These are phyloP conservation scores for Hemileia vastatrix DNA, from an alignment of 1,284 basidiomycete species.

Conservation along the genomic window DNA sequence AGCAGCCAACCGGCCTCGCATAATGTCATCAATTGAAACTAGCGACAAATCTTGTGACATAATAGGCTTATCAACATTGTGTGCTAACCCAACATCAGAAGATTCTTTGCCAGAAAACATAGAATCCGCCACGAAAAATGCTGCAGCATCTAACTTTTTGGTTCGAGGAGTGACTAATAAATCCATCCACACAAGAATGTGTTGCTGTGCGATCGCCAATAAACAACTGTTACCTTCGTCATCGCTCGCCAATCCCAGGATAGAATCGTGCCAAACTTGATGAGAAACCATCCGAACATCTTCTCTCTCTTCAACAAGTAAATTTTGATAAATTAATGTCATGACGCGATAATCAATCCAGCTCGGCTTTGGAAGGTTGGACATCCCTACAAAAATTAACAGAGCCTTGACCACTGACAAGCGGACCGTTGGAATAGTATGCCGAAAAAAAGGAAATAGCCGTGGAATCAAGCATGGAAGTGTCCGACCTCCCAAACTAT, in stretches of 20 bases:
- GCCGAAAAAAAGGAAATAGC: conserved; percentile 92
- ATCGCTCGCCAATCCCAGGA: conserved; percentile 52
- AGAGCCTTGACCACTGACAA: conserved; percentile 85
- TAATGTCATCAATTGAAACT: conserved; percentile 64
- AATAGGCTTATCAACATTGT: conserved; percentile 97
- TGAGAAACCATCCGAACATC: conserved; percentile 75
- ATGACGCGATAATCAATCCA: conserved; percentile 76
- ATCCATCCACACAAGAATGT: conserved; percentile 43
- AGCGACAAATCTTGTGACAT: conserved; percentile 80
- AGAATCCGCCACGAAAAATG: conserved; percentile 27
- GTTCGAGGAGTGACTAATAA: conserved; percentile 25
- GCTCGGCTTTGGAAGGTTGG: conserved; percentile 58
- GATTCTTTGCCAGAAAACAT: conserved; percentile 38
- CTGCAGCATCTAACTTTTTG: conserved; percentile 1
- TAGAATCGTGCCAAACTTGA: conserved; percentile 65
- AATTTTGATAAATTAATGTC: conserved; percentile 83
- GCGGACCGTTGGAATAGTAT: conserved; percentile 88
- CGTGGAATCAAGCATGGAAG: conserved; percentile 71
- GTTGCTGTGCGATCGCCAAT: conserved; percentile 52
- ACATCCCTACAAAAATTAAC: conserved; percentile 69
- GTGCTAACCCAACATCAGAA: conserved; percentile 52
- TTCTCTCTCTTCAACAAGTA: conserved; percentile 78
- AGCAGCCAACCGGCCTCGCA: conserved; percentile 71
- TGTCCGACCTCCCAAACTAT: conserved; percentile 57
- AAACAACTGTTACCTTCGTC: conserved; percentile 48